Conservation (phyloP, 1,284 basidiomycete genomes). For the Puccinia hordei region DNA sequence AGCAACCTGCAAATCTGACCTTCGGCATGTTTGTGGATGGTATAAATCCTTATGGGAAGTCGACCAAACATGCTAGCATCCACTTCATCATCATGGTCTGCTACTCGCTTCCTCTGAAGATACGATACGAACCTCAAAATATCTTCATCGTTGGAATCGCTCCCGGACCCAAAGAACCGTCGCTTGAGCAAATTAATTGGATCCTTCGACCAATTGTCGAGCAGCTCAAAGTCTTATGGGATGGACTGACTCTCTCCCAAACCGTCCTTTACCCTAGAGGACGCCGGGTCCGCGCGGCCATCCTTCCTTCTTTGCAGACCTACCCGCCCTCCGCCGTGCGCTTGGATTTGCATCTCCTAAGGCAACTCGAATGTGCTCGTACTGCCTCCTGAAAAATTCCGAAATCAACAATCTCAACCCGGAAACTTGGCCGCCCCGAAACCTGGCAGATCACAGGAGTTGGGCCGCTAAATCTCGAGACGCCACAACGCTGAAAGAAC, state of each 20-base stretch:
- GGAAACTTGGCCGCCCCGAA: slow-evolving; percentile 17
- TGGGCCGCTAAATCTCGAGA: slow-evolving; percentile 30
- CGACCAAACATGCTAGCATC: slow-evolving; percentile 13
- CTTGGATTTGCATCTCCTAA: slow-evolving; percentile 47
- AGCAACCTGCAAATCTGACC: slow-evolving; percentile 5
- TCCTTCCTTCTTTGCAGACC: slow-evolving; percentile 43
- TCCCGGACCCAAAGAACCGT: slow-evolving; percentile 56
- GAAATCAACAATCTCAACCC: slow-evolving; percentile 36
- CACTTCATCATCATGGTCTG: slow-evolving; percentile 16
- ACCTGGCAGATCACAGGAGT: slow-evolving; percentile 1
- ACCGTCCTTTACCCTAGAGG: slow-evolving; percentile 15
- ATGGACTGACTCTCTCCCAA: slow-evolving; percentile 55
- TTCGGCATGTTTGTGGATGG: slow-evolving; percentile 46
- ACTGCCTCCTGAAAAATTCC: slow-evolving; percentile 31
- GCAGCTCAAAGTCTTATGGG: slow-evolving; percentile 58
- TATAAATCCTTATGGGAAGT: slow-evolving; percentile 34
- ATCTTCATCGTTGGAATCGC: slow-evolving; percentile 61
- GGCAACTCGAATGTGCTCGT: slow-evolving; percentile 51
- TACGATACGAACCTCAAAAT: slow-evolving; percentile 60
- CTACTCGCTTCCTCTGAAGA: slow-evolving; percentile 53
- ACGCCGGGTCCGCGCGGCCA: neutral
- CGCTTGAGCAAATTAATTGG: slow-evolving; percentile 57
- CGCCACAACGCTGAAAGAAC: neutral
- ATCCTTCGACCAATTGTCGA: slow-evolving; percentile 58
- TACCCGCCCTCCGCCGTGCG: slow-evolving; percentile 50